Conservation (phyloP, 176 grass and related monocot genomes). For the Triticum aestivum region IWGSC_CS_RefSeq_v2.1 NC_057798.1:550211599-550212098, state of each 20-base stretch:
- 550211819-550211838: background rate
- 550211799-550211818: background rate
- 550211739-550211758: background rate
- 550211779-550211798: background rate
- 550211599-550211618: conserved; percentile 4
- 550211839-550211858: background rate
- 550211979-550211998: background rate
- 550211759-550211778: background rate
- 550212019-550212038: background rate
- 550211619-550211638: background rate
- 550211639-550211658: background rate
- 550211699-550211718: background rate
- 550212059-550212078: background rate
- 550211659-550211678: background rate
- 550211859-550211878: background rate
- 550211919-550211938: background rate
- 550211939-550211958: background rate
- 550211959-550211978: background rate
- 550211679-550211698: conserved; percentile 21
- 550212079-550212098: background rate
- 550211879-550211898: background rate
- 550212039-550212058: no score
- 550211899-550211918: background rate
- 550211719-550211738: conserved; percentile 17
- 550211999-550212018: background rate